Base-by-base conservation (phyloP, 805 yeast species). In the Zygosaccharomyces gambellarensis region DNA sequence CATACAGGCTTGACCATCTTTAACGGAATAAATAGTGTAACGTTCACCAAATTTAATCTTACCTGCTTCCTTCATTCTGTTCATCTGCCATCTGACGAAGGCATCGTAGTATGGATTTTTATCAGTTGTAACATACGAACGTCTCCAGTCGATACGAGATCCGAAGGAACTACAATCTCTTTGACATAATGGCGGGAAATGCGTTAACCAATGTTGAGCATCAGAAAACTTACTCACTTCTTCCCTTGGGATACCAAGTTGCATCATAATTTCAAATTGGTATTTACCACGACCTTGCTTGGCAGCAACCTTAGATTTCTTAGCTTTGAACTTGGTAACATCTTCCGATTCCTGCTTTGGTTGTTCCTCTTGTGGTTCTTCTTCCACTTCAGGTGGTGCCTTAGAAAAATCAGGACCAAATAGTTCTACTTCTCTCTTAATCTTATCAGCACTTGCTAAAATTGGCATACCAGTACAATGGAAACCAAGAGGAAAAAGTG, bases 381-480 rank as follows among this genome's bases (percentile, higher is more conserved):
- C 87, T 43, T 76, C 85, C 3, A 74, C 85, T 38, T 79, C 85
- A 28, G 75, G 74, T 51, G 90, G 89, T 30, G 72, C 84, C 14
- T 82, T 81, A 3, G 79, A 71, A 62, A 87, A 94, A 62, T 88
- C 90, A 14, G 71, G 75, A 46, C 99, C 99, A 66, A 94, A 94
- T 68, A 80, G 69, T 72, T 94, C 97, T 51, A 90, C 76, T 75
- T 94, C 99, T 69, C 99, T 83, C 65, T 81, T 81, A 65, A 94
- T 78, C 72, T 94, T 92, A 72, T 92, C 99, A 44, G 99, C 98
- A 63, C 96, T 80, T 27, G 98, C 92, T 67, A 82, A 78, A 68
- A 94, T 94, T 47, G 99, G 98, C 97, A 94, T 86, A 77, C 99
- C 99, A 31, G 99, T 94, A 79, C 99, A 94, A 72, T 94, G 99